Evolutionary conservation across 768 basidiomycete genomes (phyloP).

Genomic region (Mycena haematopus): DNA sequence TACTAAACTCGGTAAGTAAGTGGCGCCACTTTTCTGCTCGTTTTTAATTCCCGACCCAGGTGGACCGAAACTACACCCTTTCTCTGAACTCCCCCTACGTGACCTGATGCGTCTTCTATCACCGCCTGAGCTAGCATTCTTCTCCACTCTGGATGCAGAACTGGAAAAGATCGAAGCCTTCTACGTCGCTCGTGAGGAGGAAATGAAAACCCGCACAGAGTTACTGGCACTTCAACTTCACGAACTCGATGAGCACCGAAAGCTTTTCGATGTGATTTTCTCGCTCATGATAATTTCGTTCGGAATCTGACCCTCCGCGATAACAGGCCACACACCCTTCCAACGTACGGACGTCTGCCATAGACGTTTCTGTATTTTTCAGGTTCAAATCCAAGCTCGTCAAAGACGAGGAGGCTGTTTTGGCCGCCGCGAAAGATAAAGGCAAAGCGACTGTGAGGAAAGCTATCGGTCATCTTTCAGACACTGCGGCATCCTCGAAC

Average conservation of each 20-base stretch:
- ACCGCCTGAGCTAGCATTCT: constrained; percentile 71
- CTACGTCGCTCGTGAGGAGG: constrained; percentile 73
- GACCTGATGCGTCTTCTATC: constrained; percentile 63
- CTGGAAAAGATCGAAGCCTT: constrained; percentile 88
- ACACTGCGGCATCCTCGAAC: constrained; percentile 4
- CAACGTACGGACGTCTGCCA: constrained; percentile 5
- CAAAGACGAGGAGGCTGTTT: constrained; percentile 3
- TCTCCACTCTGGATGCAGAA: constrained; percentile 77
- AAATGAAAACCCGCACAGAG: constrained; percentile 55
- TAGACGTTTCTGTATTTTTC: constrained; percentile 14
- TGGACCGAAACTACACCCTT: constrained; percentile 33
- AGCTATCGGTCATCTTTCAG: not conserved
- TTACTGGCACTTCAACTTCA: constrained; percentile 71
- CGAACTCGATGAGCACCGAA: constrained; percentile 75
- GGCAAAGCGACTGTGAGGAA: constrained; percentile 9
- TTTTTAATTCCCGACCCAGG: not conserved
- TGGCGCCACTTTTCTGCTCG: not conserved
- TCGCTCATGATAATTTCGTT: constrained; percentile 1
- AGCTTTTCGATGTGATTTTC: constrained; percentile 57
- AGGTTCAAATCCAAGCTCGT: constrained; percentile 23
- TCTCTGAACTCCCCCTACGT: constrained; percentile 46
- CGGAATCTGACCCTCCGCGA: not conserved
- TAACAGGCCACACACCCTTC: constrained; percentile 22
- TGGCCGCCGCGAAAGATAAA: constrained; percentile 12
- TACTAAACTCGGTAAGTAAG: constrained; percentile 14